phyloP scores from a whole-genome alignment of 192 early-diverging fungal species.

The Coemansia sp. region DNA sequence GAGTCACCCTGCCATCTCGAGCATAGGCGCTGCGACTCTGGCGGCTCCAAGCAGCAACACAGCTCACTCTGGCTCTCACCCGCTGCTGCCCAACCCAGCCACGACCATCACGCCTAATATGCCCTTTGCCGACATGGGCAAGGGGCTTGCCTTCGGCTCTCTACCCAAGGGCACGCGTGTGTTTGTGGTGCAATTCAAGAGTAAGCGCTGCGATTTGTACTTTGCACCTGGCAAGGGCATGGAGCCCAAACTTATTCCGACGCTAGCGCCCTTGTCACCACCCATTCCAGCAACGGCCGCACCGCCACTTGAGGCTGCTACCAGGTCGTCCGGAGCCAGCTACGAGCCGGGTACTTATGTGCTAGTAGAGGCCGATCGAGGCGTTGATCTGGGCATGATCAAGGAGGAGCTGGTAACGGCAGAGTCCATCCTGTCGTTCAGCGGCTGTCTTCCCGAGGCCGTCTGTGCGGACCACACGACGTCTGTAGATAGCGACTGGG shows the following conservation, averaged over 20 bases:
- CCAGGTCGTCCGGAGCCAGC: conserved; percentile 1
- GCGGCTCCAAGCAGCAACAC: conserved; percentile 1
- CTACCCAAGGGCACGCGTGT: conserved; percentile 43
- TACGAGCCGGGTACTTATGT: conserved; percentile 34
- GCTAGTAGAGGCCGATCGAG: conserved; percentile 54
- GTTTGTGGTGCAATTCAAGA: conserved; percentile 56
- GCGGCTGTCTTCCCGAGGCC: conserved; percentile 11
- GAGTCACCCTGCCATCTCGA: conserved; percentile 33
- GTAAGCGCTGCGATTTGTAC: conserved; percentile 42
- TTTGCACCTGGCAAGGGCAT: conserved; percentile 37
- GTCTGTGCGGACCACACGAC: background rate
- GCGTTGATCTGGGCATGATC: conserved; percentile 47
- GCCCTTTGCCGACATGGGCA: conserved; percentile 57
- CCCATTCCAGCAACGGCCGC: conserved; percentile 11
- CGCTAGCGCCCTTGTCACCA: conserved; percentile 21
- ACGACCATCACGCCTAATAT: conserved; percentile 51
- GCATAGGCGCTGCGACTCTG: conserved; percentile 15
- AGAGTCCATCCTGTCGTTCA: conserved; percentile 31
- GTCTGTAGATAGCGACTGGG: conserved; percentile 1
- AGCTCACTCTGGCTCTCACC: conserved; percentile 14
- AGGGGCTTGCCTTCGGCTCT: conserved; percentile 36
- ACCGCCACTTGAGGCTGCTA: background rate
- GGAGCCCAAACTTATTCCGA: conserved; percentile 29
- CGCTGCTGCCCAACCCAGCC: conserved; percentile 48
- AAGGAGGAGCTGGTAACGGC: conserved; percentile 31